These are phyloP conservation scores for Phanerodontia chrysosporium DNA, from an alignment of 768 basidiomycete species.

Conservation along the genomic window DNA sequence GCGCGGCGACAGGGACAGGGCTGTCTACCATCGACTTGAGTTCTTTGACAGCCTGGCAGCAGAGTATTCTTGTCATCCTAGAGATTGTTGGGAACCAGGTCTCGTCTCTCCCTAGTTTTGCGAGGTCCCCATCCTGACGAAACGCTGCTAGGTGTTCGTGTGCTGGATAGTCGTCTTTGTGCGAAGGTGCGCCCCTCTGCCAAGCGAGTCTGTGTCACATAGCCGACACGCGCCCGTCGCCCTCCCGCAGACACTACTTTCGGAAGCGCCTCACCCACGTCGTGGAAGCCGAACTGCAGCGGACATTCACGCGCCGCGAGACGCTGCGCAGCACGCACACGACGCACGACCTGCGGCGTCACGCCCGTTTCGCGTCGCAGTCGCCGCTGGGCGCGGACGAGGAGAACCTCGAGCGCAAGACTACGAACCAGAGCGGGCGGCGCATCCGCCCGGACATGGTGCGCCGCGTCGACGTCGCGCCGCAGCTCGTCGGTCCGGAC, in stretches of 20 bases:
- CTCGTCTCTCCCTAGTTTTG: constrained; percentile 24
- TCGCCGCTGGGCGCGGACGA: too few relatives aligned
- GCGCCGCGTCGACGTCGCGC: constrained; percentile 61
- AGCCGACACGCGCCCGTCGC: too few relatives aligned
- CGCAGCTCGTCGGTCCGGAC: constrained; percentile 67
- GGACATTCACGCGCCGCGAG: not conserved
- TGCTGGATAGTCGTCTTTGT: constrained; percentile 83
- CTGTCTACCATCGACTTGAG: constrained; percentile 67
- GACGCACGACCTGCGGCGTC: not conserved
- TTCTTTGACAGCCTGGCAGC: constrained; percentile 64
- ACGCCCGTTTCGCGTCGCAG: not conserved
- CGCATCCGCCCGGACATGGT: constrained; percentile 72
- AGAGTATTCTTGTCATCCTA: constrained; percentile 65
- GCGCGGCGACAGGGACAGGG: constrained; percentile 75
- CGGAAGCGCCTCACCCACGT: constrained; percentile 55
- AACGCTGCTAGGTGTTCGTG: constrained; percentile 50
- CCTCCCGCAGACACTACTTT: not conserved
- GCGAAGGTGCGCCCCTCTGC: constrained; percentile 66
- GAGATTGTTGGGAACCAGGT: constrained; percentile 81
- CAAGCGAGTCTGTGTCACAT: too few relatives aligned
- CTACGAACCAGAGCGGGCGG: not conserved
- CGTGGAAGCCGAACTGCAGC: constrained; percentile 38
- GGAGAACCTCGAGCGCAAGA: not conserved
- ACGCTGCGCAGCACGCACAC: not conserved
- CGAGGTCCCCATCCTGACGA: not conserved